Base-by-base conservation (phyloP, 768 basidiomycete species). In the Glaciozyma antarctica region DNA sequence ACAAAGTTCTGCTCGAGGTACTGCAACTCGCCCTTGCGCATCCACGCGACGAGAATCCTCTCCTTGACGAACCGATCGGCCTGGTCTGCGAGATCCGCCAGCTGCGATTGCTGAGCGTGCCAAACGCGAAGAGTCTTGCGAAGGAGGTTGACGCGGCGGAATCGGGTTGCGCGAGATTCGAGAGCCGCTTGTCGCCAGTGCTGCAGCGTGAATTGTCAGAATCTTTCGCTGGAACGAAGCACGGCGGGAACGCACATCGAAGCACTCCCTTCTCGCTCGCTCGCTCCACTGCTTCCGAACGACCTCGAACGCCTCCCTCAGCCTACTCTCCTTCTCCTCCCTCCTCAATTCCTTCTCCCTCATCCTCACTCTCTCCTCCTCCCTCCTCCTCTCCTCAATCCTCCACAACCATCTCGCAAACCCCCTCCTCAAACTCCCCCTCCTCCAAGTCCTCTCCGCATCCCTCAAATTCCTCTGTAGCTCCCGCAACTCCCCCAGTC, bases 171-270 rank as follows among this genome's bases (percentile, higher is more conserved):
- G n/a, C 53, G 32, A 21, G 32, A 41, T 5, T 45, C 38, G 57
- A 59, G 61, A 15, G 57, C 34, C 10, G 12, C 8, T 21, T 54
- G n/a, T 30, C 51, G 57, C 65, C 65, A 66, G 13, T 28, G 48
- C 65, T 66, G 51, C 3, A 21, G 21, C 34, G 4, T 16, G 38
- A 13, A 48, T n/a, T 9, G 21, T 52, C n/a, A 38, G 60, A 9
- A 9, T 19, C 6, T 13, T 13, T 9, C 5, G 5, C 10, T 6
- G 4, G 24, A 26, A 19, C 13, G n/a, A n/a, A n/a, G 9, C 13
- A 16, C 24, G 4, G 54, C 24, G n/a, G 24, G 26, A 16, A 47
- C 61, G n/a, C 26, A 62, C 62, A 16, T 52, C 30, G 3, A 65
- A 16, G 3, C 32, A 34, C 28, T 38, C 2, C n/a, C 15, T 16